Base-by-base conservation (phyloP, 2,329 filamentous ascomycete species). In the Penicillium sp. region DNA sequence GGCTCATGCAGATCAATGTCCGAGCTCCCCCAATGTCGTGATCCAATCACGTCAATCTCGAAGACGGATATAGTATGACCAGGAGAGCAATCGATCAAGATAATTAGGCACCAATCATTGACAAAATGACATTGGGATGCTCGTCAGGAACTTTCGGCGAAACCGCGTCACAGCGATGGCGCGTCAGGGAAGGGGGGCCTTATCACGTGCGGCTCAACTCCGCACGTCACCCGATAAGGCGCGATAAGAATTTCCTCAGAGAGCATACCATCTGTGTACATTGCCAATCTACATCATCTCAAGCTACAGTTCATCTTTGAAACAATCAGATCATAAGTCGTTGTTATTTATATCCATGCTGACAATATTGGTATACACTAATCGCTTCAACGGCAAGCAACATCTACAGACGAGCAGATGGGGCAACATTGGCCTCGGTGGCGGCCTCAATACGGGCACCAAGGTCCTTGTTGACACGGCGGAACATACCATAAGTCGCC, bases 401-500 rank as follows among this genome's bases (percentile, higher is more conserved):
- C n/a, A 22, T 44, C 62, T 76, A 76, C 60, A 76, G 58, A 62
- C 72, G 71, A 40, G 74, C 72, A 12, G 68, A 61, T 9, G 64
- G 59, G 30, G 64, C 60, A 15, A 66, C 67, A 37, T 72, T 70
- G 8, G 66, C 69, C 75, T 88, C 86, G 0, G 86, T 87, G 56
- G 80, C 80, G 64, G 80, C 77, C 71, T 81, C 78, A 69, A 89
- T 84, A 13, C 82, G 79, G 38, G 72, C 73, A 28, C 86, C 86
- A 3, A 89, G 80, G 17, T 81, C 80, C 10, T 75, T 64, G 66
- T 87, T 82, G n/a, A 89, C 85, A 49, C 79, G 81, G 44, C 73
- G 72, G 74, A 88, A 89, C 85, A 88, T 88, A 56, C 79, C 84
- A 69, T 88, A 89, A 17, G 86, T 87, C 45, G 83, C 80, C 68